Base-by-base conservation (phyloP, 495 filamentous ascomycete genomes). In the Penicillium nucicola region DNA sequence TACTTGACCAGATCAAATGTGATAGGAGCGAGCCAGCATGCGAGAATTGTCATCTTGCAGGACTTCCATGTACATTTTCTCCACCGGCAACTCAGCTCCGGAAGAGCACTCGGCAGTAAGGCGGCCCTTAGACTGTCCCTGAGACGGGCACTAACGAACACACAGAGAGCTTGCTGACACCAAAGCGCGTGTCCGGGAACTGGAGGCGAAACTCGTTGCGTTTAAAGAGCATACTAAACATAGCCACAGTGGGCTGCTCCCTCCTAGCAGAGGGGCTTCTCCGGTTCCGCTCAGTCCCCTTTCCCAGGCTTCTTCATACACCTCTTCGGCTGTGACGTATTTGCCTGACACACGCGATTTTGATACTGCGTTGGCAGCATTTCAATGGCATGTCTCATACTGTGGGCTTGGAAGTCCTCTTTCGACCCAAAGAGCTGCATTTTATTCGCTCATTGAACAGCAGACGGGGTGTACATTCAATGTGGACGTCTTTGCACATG, bases 21-120 rank as follows among this genome's bases (percentile, higher is more conserved):
- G 62, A 68, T 35, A 49, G 50, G 31, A 56, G 22, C 5, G 49
- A 63, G 28, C 65, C 65, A 9, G 60, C 53, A 32, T 68, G 65
- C 19, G 65, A 68, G 38, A 63, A 53, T 9, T 68, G 65, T 31
- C 44, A 49, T 34, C 9, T 65, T 20, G 57, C 62, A 5, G 45
- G 55, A 1, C 36, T 61, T 0, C 53, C 52, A 17, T 68, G 65
- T 39, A 60, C 45, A 5, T 61, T 68, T 18, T 58, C 57, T 1
- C 48, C 48, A 8, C 49, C 19, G 22, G 12, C 41, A 5, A 39
- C 48, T 1, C 48, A 46, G n/a, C 42, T 37, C 12, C 55, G 51
- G 23, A 65, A 63, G 36, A 47, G 46, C 17, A 37, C 57, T 28
- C 54, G 52, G 38, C 51, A 62, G 62, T 65, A 53, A 61, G 59